A percentile compares a stretch with the other conserved stretches of the same genome.
phyloP scores from a whole-genome alignment of 164 flowering plant genomes.

The grape (Vitis vinifera) region DNA sequence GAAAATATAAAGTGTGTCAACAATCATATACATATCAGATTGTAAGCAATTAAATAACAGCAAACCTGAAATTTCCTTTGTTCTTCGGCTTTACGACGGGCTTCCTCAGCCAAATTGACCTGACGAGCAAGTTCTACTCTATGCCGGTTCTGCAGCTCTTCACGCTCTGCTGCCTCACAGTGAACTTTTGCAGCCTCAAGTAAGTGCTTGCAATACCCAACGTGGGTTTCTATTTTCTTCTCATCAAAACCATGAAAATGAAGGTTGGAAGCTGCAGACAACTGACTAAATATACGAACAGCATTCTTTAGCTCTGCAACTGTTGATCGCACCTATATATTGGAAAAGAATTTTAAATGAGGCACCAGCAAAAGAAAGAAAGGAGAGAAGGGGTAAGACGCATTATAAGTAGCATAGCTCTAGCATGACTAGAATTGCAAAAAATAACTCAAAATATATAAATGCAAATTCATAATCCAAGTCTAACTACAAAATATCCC shows the following conservation, averaged over 20 bases:
- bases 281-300: conserved; percentile 80
- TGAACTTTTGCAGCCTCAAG: conserved; percentile 90
- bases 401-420: too few relatives aligned
- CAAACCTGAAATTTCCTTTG: conserved; percentile 80
- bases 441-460: too few relatives aligned
- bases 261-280: conserved; percentile 80
- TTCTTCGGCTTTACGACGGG: conserved; percentile 91
- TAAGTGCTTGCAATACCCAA: conserved; percentile 90
- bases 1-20: too few relatives aligned
- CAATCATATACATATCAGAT: neutral
- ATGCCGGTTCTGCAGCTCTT: conserved; percentile 80
- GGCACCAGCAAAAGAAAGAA: too few relatives aligned
- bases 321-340: conserved; percentile 70
- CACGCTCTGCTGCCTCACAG: conserved; percentile 90
- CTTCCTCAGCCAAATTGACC: conserved; percentile 83
- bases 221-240: conserved; percentile 95
- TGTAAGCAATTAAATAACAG: conserved; percentile 3
- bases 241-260: conserved; percentile 95
- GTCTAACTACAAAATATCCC: neutral
- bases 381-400: too few relatives aligned
- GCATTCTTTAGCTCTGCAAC: conserved; percentile 93
- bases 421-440: too few relatives aligned
- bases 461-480: too few relatives aligned
- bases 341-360: conserved; percentile 1
- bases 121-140: conserved; percentile 87